Base-by-base conservation (phyloP, 1,284 basidiomycete species). In the Coriolopsis trogii region DNA sequence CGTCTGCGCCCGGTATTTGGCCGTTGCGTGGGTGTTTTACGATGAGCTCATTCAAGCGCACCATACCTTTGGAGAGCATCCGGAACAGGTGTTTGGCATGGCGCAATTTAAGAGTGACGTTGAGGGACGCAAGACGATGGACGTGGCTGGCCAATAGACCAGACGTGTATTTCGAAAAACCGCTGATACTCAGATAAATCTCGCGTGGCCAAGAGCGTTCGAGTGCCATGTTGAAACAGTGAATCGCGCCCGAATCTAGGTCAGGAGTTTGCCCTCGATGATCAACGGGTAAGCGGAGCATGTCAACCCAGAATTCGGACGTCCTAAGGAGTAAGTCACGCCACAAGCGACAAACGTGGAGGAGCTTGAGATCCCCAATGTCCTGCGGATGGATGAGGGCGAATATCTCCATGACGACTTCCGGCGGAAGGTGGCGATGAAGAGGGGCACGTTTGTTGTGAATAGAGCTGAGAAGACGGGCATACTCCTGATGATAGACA, bases 371-470 rank as follows among this genome's bases (percentile, higher is more conserved):
- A 9, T 41, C 51, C 10, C 28, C 40, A 9, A 38, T 25, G 2
- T 29, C 20, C 16, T 43, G 13, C 9, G 51, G 45, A 4, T 36
- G 26, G 8, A 52, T 24, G 1, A 24, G 33, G 2, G 39, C 45
- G 18, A 52, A 52, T 20, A 52, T 39, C 29, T 52, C 51, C 51
- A 52, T 52, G 33, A 52, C 25, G 16, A 52, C 10, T 28, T 52
- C 51, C 15, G 51, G 45, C 4, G 51, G 51, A 4, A 52, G 30
- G 25, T 34, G 28, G 18, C 51, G 51, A 25, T 52, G 51, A 23
- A 52, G 47, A 20, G 28, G 40, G 15, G 45, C 29, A 8, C 34
- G 20, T 6, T 26, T 24, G 45, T 52, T 52, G 34, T 47, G 47
- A 16, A 41, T 30, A n/a, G 45, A 26, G 18, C 33, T 36, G 3